Conservation (phyloP, 805 yeast species). For the Starmera pachycereana region DNA sequence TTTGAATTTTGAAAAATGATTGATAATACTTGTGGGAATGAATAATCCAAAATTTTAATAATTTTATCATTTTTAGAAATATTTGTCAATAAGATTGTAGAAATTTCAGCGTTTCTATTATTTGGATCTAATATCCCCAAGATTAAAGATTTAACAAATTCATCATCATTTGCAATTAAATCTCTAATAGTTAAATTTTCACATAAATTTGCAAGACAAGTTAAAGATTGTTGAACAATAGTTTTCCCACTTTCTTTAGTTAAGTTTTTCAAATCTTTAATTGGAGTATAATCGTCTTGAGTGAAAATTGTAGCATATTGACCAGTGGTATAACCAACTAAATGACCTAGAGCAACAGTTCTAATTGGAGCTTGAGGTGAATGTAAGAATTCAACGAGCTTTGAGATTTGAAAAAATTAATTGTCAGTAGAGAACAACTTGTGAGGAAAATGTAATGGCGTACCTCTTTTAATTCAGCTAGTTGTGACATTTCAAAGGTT, state of each 20-base stretch:
- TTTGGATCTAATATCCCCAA: constrained; percentile 40
- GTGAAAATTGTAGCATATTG: constrained; percentile 56
- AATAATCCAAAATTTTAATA: constrained; percentile 35
- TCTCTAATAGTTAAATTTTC: constrained; percentile 57
- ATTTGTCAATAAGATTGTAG: constrained; percentile 77
- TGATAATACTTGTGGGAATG: constrained; percentile 1
- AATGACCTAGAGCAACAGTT: constrained; percentile 74
- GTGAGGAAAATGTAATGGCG: too few relatives aligned
- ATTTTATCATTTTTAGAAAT: constrained; percentile 70
- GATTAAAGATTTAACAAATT: constrained; percentile 39
- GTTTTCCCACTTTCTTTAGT: constrained; percentile 43
- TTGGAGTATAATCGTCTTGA: constrained; percentile 58
- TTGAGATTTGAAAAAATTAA: too few relatives aligned
- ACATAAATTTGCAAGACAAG: constrained; percentile 76
- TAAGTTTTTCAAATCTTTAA: constrained; percentile 58
- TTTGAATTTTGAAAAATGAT: constrained; percentile 28
- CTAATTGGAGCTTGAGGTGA: constrained; percentile 71
- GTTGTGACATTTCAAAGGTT: constrained; percentile 5
- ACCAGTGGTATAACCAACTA: constrained; percentile 75
- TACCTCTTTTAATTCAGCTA: constrained; percentile 42
- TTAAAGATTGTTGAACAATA: constrained; percentile 55
- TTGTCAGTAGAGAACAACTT: too few relatives aligned
- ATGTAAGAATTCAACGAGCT: constrained; percentile 71
- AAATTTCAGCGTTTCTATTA: constrained; percentile 67
- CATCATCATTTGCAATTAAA: constrained; percentile 53